Conservation (phyloP, 192 early-diverging fungal species). For the Geosiphon pyriformis region DNA sequence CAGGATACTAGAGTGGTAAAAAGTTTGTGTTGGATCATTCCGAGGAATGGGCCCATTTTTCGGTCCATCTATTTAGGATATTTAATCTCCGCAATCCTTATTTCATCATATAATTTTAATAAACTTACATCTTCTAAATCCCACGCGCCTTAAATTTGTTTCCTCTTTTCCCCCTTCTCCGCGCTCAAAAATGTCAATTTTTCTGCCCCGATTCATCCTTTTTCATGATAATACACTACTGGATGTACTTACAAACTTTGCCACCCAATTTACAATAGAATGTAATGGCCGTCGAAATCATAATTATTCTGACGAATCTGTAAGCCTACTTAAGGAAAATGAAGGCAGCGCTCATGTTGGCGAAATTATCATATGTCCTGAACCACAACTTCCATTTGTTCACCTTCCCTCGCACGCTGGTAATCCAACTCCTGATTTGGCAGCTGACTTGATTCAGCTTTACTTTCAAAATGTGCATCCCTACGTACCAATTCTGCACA, state of each 20-base stretch:
- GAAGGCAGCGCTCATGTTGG: not conserved
- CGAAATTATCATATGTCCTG: not conserved
- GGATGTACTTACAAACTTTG: slow-evolving; percentile 3
- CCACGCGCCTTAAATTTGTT: not conserved
- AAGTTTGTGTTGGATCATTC: too few species aligned
- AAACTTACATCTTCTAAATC: too few species aligned
- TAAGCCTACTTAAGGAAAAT: not conserved
- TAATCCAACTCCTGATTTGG: slow-evolving; percentile 3
- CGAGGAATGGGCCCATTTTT: too few species aligned
- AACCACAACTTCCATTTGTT: slow-evolving; percentile 14
- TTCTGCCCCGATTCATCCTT: not conserved
- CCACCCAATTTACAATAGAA: slow-evolving; percentile 12
- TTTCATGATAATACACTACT: slow-evolving; percentile 9
- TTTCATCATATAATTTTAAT: too few species aligned
- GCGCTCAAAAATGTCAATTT: not conserved
- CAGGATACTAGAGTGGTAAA: too few species aligned
- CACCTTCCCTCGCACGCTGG: not conserved
- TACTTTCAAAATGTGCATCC: slow-evolving; percentile 53
- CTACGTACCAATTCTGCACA: slow-evolving; percentile 47
- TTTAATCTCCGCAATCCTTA: too few species aligned
- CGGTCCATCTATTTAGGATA: too few species aligned
- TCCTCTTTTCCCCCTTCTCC: not conserved
- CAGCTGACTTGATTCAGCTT: slow-evolving; percentile 28
- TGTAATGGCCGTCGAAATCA: slow-evolving; percentile 10
- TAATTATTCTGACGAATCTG: slow-evolving; percentile 15